A percentile compares a stretch with the other conserved stretches of the same genome.
phyloP scores from a whole-genome alignment of 1,284 basidiomycete species.

The Sporisorium sorghi region DNA sequence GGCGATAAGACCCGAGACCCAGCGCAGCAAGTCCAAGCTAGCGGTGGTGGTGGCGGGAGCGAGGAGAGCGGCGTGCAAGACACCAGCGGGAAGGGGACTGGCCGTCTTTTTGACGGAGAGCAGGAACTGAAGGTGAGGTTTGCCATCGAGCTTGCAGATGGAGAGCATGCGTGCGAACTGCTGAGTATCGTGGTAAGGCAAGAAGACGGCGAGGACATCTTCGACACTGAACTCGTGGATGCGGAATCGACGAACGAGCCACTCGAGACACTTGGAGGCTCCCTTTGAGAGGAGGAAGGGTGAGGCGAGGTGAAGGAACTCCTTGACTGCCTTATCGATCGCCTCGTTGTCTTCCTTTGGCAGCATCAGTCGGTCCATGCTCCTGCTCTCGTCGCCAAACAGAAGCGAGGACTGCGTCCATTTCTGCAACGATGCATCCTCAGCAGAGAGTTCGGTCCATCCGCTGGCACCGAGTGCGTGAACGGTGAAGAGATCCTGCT shows the following conservation, averaged over 20 bases:
- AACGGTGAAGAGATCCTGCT: conserved; percentile 79
- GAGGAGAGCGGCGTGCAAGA: conserved; percentile 59
- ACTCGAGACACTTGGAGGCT: conserved; percentile 89
- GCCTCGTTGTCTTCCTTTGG: conserved; percentile 76
- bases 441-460: conserved; percentile 75
- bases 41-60: conserved; percentile 64
- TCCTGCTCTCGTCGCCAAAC: conserved; percentile 84
- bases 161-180: conserved; percentile 94
- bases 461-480: conserved; percentile 85
- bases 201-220: conserved; percentile 81
- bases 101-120: conserved; percentile 57
- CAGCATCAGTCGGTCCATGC: conserved; percentile 84
- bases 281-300: conserved; percentile 84
- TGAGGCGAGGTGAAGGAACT: conserved; percentile 80
- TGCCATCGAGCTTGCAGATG: conserved; percentile 75
- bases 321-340: conserved; percentile 76
- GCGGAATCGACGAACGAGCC: conserved; percentile 93
- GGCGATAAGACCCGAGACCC: conserved; percentile 76
- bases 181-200: conserved; percentile 94
- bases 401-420: conserved; percentile 75
- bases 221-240: conserved; percentile 93
- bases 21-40: conserved; percentile 77
- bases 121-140: conserved; percentile 59
- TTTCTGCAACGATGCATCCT: conserved; percentile 46
- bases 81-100: conserved; percentile 57